Evolutionary conservation across 805 yeast species (phyloP).

Genomic region (Wickerhamiella galacta): DNA sequence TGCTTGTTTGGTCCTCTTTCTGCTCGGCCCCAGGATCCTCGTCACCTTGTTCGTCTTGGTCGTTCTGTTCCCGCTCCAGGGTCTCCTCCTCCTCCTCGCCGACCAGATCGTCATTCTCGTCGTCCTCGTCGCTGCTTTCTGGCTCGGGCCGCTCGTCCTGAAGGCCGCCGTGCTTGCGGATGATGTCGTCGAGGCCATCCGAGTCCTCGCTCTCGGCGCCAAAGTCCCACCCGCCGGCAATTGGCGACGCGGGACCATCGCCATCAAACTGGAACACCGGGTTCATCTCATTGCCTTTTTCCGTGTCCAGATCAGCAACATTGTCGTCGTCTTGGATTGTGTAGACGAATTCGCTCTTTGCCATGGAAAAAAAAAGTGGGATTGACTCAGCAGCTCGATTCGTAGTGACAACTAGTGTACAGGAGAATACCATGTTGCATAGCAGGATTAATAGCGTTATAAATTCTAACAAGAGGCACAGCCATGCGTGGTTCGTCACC

Average conservation of each 20-base stretch:
- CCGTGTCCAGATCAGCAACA: constrained; percentile 17
- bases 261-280: constrained; percentile 63
- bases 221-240: constrained; percentile 72
- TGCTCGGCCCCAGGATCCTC: constrained; percentile 23
- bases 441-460: no score
- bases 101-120: constrained; percentile 28
- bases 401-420: no score
- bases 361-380: not conserved
- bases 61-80: no score
- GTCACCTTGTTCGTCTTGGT: constrained; percentile 30
- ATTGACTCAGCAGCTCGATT: no score
- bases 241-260: constrained; percentile 27
- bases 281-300: constrained; percentile 38
- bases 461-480: no score
- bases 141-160: constrained; percentile 28
- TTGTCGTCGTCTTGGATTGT: constrained; percentile 15
- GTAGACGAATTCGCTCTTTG: constrained; percentile 11
- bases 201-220: constrained; percentile 41
- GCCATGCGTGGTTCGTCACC: no score
- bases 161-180: constrained; percentile 72
- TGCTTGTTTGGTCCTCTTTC: constrained; percentile 16
- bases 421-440: no score
- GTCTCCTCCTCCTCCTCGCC: constrained; percentile 33
- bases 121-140: constrained; percentile 21
- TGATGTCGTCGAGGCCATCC: constrained; percentile 64